A percentile compares a stretch with the other conserved stretches of the same genome.
Conservation (phyloP, 768 basidiomycete species). For the Boletellus emodensis region DNA sequence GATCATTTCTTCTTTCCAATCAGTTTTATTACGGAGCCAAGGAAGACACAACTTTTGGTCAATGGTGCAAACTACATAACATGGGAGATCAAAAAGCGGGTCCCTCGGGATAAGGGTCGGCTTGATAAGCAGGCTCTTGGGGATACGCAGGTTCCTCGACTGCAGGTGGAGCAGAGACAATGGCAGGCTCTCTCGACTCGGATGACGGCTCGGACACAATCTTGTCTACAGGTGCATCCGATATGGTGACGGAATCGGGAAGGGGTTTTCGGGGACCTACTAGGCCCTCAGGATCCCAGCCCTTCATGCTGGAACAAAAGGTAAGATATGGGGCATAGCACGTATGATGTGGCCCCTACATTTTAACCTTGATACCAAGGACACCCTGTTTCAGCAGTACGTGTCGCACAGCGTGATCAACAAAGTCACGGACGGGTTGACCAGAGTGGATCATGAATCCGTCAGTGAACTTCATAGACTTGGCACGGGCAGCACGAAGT, state of each 20-base stretch:
- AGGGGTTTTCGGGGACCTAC: slow-evolving; percentile 89
- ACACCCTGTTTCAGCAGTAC: slow-evolving; percentile 98
- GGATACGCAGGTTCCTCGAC: slow-evolving; percentile 46
- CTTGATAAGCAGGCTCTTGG: slow-evolving; percentile 34
- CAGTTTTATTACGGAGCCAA: slow-evolving; percentile 6
- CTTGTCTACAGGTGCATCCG: slow-evolving; percentile 90
- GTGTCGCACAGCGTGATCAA: slow-evolving; percentile 96
- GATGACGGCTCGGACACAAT: slow-evolving; percentile 84
- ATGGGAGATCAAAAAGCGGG: slow-evolving; percentile 52
- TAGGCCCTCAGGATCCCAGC: slow-evolving; percentile 87
- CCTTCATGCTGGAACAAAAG: slow-evolving; percentile 77
- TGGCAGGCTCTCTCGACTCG: slow-evolving; percentile 74
- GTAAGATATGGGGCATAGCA: slow-evolving; percentile 11
- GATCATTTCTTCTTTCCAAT: background rate
- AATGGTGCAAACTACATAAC: slow-evolving; percentile 15
- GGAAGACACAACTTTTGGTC: slow-evolving; percentile 14
- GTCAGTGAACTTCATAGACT: slow-evolving; percentile 99
- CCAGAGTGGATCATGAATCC: slow-evolving; percentile 99
- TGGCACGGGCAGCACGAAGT: slow-evolving; percentile 98
- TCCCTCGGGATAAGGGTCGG: slow-evolving; percentile 46
- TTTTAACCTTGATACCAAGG: slow-evolving; percentile 99
- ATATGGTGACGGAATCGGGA: slow-evolving; percentile 89
- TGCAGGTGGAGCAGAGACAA: slow-evolving; percentile 44
- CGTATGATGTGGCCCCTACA: slow-evolving; percentile 47
- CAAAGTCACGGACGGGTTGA: slow-evolving; percentile 95